phyloP scores from a whole-genome alignment of 2,329 filamentous ascomycete genomes.

The Penicillium griseofulvum region DNA sequence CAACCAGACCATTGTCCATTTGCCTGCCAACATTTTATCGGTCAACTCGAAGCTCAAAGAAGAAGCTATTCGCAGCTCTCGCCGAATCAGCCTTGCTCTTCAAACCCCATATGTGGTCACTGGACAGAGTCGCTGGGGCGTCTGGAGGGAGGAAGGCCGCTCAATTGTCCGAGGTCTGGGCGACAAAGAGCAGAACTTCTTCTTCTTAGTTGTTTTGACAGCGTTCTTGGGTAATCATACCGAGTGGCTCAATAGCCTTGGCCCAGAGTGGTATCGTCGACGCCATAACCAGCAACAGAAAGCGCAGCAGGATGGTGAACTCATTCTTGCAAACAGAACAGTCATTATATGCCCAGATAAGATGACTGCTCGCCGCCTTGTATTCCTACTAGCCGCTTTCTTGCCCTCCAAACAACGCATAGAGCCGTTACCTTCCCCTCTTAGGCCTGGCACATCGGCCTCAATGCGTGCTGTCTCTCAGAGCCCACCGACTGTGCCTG shows the following conservation, averaged over 20 bases:
- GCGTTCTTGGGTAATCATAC: constrained; percentile 61
- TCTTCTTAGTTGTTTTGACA: constrained; percentile 58
- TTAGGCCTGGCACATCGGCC: constrained; percentile 42
- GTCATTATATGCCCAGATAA: constrained; percentile 59
- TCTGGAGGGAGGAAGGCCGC: constrained; percentile 61
- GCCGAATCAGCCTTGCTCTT: constrained; percentile 54
- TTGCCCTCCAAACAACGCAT: constrained; percentile 50
- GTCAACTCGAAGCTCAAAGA: constrained; percentile 47
- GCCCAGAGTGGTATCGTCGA: constrained; percentile 54
- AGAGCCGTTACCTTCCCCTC: constrained; percentile 38
- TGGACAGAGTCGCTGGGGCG: constrained; percentile 58
- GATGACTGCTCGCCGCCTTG: constrained; percentile 57
- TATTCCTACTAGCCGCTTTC: constrained; percentile 59
- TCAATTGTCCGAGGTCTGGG: constrained; percentile 56
- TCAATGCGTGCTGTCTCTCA: constrained; percentile 53
- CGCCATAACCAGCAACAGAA: constrained; percentile 53
- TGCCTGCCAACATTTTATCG: constrained; percentile 50
- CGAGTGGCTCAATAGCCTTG: constrained; percentile 57
- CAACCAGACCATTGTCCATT: constrained; percentile 49
- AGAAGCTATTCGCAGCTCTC: constrained; percentile 48
- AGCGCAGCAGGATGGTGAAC: constrained; percentile 46
- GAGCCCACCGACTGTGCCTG: constrained; percentile 51
- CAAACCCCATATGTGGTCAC: constrained; percentile 57
- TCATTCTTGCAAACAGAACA: constrained; percentile 53
- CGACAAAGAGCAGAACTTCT: constrained; percentile 58